Evolutionary conservation across 2,329 filamentous ascomycete species (phyloP), one percentile per base, ranked within the genome.

Genomic region (Penicillium sp.): DNA sequence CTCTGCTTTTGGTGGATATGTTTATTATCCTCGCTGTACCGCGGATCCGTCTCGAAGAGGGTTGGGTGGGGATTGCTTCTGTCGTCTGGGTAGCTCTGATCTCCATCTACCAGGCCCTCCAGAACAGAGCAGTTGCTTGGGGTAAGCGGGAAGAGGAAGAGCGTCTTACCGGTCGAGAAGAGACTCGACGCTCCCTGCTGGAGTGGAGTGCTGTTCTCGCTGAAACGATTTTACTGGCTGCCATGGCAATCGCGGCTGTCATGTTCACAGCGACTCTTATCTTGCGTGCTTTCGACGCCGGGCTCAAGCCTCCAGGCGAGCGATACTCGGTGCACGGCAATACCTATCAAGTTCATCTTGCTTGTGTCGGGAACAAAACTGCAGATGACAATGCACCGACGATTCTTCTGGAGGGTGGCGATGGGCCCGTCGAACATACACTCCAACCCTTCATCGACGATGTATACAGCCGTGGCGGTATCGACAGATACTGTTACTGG

Each of bases 91-190:
- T 90, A 18, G 79, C 91, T 3, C 61, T 94, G 44, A 90, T 96
- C 69, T 83, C 88, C 35, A 71, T 89, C 3, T 97, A 91, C 85
- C 88, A 88, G 25, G 79, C 97, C 21, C 66, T 87, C 9, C 89
- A 88, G 8, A 93, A 96, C 68, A 82, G 88, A 46, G 86, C 89
- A 5, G 94, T 99, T 9, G 83, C 88, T 66, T 96, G 91, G 88
- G 94, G 93, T 54, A 97, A 97, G 74, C 81, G 80, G 1, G 91
- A 97, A 66, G 94, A 97, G 71, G 94, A 99, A 70, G 88, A 96
- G 71, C 86, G 94, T 27, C 79, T 97, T 21, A 97, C 93, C 0
- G 94, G 94, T 12, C 88, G 93, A 15, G 84, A 88, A 31, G 93
- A 99, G 76, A 91, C 88, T 12, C 84, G 92, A 25, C 86, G 92